Evolutionary conservation across 345 rosid genomes (phyloP).

Genomic region (Camelina sativa): DNA sequence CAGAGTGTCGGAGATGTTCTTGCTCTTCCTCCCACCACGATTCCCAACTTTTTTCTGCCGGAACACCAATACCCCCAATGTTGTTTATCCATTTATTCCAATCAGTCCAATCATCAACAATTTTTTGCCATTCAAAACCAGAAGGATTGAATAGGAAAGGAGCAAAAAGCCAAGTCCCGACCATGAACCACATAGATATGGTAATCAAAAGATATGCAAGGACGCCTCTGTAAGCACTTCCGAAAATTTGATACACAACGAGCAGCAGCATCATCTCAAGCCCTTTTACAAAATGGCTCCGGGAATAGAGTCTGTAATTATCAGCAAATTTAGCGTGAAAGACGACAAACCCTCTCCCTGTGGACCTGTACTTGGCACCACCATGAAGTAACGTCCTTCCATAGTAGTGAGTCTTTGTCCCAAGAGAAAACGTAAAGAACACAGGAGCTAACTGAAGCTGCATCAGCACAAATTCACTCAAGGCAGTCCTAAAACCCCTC

Average conservation of each 20-base stretch:
- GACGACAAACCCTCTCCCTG: slow-evolving; percentile 98
- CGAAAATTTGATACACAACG: slow-evolving; percentile 82
- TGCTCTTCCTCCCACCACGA: slow-evolving; percentile 99
- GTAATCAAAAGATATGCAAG: slow-evolving; percentile 90
- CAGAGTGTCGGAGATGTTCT: slow-evolving; percentile 88
- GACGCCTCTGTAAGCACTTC: slow-evolving; percentile 81
- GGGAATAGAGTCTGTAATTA: slow-evolving; percentile 93
- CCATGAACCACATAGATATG: slow-evolving; percentile 99
- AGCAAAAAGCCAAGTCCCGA: slow-evolving; percentile 98
- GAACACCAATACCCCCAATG: slow-evolving; percentile 96
- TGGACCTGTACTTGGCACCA: slow-evolving; percentile 93
- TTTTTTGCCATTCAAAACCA: slow-evolving; percentile 99
- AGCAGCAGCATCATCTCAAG: slow-evolving; percentile 96
- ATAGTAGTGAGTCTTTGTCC: slow-evolving; percentile 96
- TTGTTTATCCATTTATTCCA: slow-evolving; percentile 99
- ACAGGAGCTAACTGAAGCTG: slow-evolving; percentile 96
- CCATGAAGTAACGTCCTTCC: slow-evolving; percentile 98
- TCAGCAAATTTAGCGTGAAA: slow-evolving; percentile 99
- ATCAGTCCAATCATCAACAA: slow-evolving; percentile 99
- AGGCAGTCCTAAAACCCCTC: slow-evolving; percentile 93
- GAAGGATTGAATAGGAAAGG: slow-evolving; percentile 99
- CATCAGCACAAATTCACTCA: slow-evolving; percentile 95
- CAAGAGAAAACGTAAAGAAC: slow-evolving; percentile 97
- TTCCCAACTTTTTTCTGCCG: slow-evolving; percentile 98
- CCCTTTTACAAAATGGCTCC: slow-evolving; percentile 98